Evolutionary conservation across 179 eudicot species (phyloP).

Genomic region (Beta lomatogona): DNA sequence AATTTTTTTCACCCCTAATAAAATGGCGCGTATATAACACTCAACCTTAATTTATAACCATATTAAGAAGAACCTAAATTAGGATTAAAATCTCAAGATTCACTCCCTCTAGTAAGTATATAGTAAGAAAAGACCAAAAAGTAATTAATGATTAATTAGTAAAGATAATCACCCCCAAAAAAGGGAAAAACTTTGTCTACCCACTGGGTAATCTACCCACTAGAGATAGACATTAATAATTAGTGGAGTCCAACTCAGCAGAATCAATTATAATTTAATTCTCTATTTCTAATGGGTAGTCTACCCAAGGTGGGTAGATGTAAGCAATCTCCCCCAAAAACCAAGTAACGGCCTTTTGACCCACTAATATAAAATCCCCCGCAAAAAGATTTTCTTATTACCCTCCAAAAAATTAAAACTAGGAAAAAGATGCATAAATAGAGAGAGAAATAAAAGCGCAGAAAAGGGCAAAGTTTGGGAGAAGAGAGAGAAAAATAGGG

Average conservation of each 20-base stretch:
- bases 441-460: conserved; percentile 25
- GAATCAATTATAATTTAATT: too few relatives aligned
- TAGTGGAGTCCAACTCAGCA: too few relatives aligned
- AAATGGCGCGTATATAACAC: too few relatives aligned
- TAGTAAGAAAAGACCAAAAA: conserved; percentile 8
- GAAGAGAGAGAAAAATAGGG: background rate
- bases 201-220: too few relatives aligned
- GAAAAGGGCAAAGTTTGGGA: conserved; percentile 26
- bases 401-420: conserved; percentile 36
- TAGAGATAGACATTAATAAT: too few relatives aligned
- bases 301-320: too few relatives aligned
- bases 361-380: conserved; percentile 34
- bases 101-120: background rate
- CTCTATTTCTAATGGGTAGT: too few relatives aligned
- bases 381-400: conserved; percentile 29
- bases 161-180: background rate
- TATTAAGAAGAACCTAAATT: background rate
- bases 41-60: background rate
- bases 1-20: background rate
- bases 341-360: conserved; percentile 37
- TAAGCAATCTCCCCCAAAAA: background rate
- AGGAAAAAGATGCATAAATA: conserved; percentile 17
- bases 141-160: conserved; percentile 18
- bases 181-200: too few relatives aligned
- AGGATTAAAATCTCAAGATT: conserved; percentile 25